phyloP scores from a whole-genome alignment of 2,329 filamentous ascomycete species.

The Aspergillus pseudoterreus region DNA sequence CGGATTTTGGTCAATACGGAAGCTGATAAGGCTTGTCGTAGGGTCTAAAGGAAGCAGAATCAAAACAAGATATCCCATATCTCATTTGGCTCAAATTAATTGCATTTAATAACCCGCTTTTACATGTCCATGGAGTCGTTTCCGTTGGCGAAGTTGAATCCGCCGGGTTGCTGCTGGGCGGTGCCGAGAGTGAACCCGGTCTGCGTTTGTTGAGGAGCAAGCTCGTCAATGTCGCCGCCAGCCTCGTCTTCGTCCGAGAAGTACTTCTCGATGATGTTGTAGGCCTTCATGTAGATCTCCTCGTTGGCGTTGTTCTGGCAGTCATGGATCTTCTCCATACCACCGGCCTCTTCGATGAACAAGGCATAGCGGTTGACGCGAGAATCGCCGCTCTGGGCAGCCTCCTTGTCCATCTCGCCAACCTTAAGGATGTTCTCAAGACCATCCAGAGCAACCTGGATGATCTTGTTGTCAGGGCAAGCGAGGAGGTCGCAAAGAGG shows the following conservation, averaged over 20 bases:
- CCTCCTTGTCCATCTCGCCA: constrained; percentile 96
- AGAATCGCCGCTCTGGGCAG: constrained; percentile 49
- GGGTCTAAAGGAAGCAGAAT: constrained; percentile 14
- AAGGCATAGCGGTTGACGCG: constrained; percentile 91
- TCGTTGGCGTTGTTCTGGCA: constrained; percentile 99
- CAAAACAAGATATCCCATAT: constrained; percentile 11
- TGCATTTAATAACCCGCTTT: constrained; percentile 26
- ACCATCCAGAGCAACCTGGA: constrained; percentile 95
- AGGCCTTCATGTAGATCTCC: constrained; percentile 99
- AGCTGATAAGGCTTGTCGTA: not conserved
- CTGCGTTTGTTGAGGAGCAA: constrained; percentile 67
- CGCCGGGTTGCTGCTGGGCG: constrained; percentile 65
- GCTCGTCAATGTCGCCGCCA: constrained; percentile 72
- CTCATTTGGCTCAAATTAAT: constrained; percentile 10
- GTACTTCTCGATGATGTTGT: constrained; percentile 99
- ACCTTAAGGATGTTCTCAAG: constrained; percentile 99
- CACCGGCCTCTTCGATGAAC: constrained; percentile 97
- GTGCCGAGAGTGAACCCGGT: constrained; percentile 67
- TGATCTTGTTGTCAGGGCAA: constrained; percentile 99
- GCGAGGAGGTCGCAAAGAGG: constrained; percentile 90
- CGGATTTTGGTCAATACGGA: not conserved
- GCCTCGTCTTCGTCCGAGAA: constrained; percentile 96
- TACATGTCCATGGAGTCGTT: constrained; percentile 73
- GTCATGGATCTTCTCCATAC: constrained; percentile 99
- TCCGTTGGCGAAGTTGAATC: constrained; percentile 87